A percentile compares a stretch with the other conserved stretches of the same genome.
phyloP scores from a whole-genome alignment of 2,329 filamentous ascomycete species.

The Xylaria sp. region DNA sequence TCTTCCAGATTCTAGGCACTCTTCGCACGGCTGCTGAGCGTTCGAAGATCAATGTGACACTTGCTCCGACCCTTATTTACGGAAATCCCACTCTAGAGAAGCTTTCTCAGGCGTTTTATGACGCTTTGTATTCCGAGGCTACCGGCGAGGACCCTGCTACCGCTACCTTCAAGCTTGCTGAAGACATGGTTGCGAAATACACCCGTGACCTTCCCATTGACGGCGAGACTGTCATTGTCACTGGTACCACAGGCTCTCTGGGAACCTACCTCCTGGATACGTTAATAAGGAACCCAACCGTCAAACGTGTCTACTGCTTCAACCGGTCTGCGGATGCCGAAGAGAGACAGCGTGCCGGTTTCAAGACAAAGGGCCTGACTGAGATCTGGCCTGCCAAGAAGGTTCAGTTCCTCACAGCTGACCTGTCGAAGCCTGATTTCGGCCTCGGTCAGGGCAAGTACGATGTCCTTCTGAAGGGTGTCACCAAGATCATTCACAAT shows the following conservation, averaged over 20 bases:
- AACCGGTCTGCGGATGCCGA: constrained; percentile 58
- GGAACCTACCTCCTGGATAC: constrained; percentile 58
- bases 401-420: constrained; percentile 61
- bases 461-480: constrained; percentile 52
- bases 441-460: constrained; percentile 57
- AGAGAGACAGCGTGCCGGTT: constrained; percentile 52
- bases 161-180: constrained; percentile 39
- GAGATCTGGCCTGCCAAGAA: constrained; percentile 50
- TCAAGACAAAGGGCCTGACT: constrained; percentile 53
- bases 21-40: constrained; percentile 50
- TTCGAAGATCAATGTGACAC: constrained; percentile 42
- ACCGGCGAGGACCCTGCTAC: constrained; percentile 31
- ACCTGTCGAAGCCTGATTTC: constrained; percentile 59
- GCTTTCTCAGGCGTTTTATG: constrained; percentile 50
- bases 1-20: constrained; percentile 51
- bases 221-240: constrained; percentile 56
- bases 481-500: constrained; percentile 62
- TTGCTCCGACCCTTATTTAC: constrained; percentile 54
- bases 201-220: constrained; percentile 42
- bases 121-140: constrained; percentile 39
- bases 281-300: constrained; percentile 47
- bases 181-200: constrained; percentile 44
- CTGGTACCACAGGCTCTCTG: constrained; percentile 60
- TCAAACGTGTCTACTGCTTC: constrained; percentile 59
- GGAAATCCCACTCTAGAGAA: constrained; percentile 50